A percentile compares a stretch with the other conserved stretches of the same genome.
phyloP scores from a whole-genome alignment of 2,329 filamentous ascomycete genomes.

The Drechslera avenae region DNA sequence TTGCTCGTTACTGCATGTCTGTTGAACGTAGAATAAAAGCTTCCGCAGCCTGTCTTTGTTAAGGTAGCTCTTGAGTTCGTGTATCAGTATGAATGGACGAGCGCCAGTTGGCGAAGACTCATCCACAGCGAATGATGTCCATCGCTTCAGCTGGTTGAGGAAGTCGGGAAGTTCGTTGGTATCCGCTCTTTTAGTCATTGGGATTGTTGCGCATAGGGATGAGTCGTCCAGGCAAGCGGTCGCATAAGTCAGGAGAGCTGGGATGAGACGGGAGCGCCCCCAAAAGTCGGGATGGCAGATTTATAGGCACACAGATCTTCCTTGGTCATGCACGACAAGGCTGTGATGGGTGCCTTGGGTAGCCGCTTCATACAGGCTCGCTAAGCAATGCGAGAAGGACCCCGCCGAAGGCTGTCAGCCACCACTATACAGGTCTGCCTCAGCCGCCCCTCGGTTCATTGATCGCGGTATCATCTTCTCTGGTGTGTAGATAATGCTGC shows the following conservation, averaged over 20 bases:
- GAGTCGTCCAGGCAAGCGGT: neutral
- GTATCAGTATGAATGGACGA: conserved; percentile 7
- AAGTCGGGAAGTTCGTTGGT: neutral
- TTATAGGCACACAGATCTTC: no score
- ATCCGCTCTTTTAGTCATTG: neutral
- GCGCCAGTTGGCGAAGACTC: neutral
- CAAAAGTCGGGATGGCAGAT: no score
- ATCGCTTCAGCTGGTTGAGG: neutral
- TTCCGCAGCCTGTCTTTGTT: neutral
- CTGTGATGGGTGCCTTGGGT: neutral
- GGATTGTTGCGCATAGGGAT: neutral
- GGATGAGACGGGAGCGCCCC: no score
- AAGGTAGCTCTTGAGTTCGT: conserved; percentile 1
- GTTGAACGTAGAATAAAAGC: neutral
- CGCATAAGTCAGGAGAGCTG: neutral
- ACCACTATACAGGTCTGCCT: neutral
- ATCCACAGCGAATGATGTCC: accelerated
- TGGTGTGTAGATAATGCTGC: no score
- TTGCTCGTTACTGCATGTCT: neutral
- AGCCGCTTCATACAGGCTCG: neutral
- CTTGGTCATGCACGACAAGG: neutral
- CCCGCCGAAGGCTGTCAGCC: neutral
- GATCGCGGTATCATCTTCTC: no score
- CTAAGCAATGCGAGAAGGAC: neutral
- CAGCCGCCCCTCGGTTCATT: neutral